These are phyloP conservation scores for Neurospora sp. DNA, from an alignment of 2,329 filamentous ascomycete genomes.

Conservation along the genomic window DNA sequence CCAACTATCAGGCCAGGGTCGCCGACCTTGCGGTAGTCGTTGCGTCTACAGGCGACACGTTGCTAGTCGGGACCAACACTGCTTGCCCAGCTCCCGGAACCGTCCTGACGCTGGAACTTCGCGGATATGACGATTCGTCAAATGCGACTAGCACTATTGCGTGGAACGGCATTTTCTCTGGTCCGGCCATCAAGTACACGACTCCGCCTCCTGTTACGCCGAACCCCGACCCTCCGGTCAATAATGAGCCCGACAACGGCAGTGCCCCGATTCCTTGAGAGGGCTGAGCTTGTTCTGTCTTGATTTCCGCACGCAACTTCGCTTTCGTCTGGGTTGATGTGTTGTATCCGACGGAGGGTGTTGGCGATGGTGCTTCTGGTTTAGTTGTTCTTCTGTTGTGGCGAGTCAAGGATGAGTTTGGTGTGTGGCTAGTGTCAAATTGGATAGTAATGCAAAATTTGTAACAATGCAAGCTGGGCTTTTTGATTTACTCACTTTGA, in stretches of 20 bases:
- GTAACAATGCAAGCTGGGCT: too few relatives aligned
- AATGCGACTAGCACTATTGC: too few relatives aligned
- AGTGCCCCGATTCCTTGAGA: too few relatives aligned
- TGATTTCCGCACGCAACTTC: too few relatives aligned
- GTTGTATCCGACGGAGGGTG: too few relatives aligned
- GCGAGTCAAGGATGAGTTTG: too few relatives aligned
- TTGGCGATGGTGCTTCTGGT: neutral
- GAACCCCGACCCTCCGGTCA: too few relatives aligned
- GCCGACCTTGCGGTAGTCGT: neutral
- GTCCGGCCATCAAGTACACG: neutral
- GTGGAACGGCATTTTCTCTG: neutral
- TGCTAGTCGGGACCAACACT: neutral
- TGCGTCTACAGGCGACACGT: neutral
- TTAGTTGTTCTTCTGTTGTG: neutral
- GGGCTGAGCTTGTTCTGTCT: too few relatives aligned
- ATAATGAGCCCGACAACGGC: too few relatives aligned
- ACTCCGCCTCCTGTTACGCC: too few relatives aligned
- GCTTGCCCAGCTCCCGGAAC: neutral
- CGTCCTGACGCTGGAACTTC: neutral
- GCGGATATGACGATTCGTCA: neutral
- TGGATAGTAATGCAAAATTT: neutral
- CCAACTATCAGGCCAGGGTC: neutral
- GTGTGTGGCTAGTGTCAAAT: neutral
- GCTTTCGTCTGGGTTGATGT: too few relatives aligned
- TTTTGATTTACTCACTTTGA: neutral